Evolutionary conservation across 2,329 filamentous ascomycete species (phyloP).

Genomic region (Talaromyces amestolkiae): DNA sequence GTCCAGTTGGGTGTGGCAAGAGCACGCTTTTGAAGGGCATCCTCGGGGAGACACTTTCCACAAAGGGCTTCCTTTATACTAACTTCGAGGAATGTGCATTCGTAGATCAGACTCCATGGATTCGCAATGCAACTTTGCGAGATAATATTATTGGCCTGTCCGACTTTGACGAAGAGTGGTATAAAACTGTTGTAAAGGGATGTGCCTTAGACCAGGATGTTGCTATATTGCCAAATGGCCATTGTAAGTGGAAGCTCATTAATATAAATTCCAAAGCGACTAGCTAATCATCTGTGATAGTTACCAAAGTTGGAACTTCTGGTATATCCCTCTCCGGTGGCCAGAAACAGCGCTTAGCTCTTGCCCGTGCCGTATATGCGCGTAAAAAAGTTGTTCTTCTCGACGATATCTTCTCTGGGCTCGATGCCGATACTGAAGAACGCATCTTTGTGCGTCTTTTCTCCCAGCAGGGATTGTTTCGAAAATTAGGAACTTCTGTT

Average conservation of each 20-base stretch:
- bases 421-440: slow-evolving; percentile 57
- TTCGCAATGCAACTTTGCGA: slow-evolving; percentile 41
- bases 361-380: slow-evolving; percentile 74
- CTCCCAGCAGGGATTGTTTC: slow-evolving; percentile 17
- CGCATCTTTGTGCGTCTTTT: slow-evolving; percentile 35
- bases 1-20: slow-evolving; percentile 65
- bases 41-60: slow-evolving; percentile 48
- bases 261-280: slow-evolving; percentile 58
- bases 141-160: slow-evolving; percentile 38
- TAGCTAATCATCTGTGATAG: slow-evolving; percentile 53
- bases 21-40: slow-evolving; percentile 58
- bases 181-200: slow-evolving; percentile 34
- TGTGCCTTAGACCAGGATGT: slow-evolving; percentile 48
- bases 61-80: slow-evolving; percentile 50
- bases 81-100: slow-evolving; percentile 48
- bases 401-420: slow-evolving; percentile 81
- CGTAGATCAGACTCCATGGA: slow-evolving; percentile 44
- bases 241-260: slow-evolving; percentile 64
- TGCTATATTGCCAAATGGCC: slow-evolving; percentile 47
- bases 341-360: slow-evolving; percentile 75
- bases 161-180: slow-evolving; percentile 30
- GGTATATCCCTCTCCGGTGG: slow-evolving; percentile 76
- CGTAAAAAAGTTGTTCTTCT: slow-evolving; percentile 77
- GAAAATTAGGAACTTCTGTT: slow-evolving; percentile 9
- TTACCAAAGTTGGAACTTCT: slow-evolving; percentile 65